Base-by-base conservation (phyloP, 148 eudicot species). In the Fagopyrum esculentum region DNA sequence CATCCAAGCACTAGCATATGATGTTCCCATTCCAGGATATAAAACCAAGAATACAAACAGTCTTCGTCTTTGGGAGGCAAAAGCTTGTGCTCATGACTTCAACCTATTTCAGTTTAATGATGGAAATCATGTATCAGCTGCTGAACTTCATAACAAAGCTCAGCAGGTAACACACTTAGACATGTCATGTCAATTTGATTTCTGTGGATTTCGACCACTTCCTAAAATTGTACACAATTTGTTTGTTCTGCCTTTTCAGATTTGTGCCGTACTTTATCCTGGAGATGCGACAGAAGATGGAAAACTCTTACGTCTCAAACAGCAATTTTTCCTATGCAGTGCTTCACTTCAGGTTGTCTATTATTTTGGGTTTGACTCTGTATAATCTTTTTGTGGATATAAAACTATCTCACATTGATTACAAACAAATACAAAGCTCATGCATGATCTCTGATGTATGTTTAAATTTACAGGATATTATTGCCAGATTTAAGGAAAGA, bases 41-140 rank as follows among this genome's bases (percentile, higher is more conserved):
- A 92, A 90, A 78, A 92, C 99, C 78, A 90, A 86, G 84, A 96
- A 92, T 80, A 96, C 98, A 49, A 96, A 85, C 57, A 96, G 95
- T 78, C 99, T 96, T 74, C 98, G 99, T 44, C 91, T 96, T 59
- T 96, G 99, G 99, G 99, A 92, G 81, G 99, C 99, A 72, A 96
- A 92, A 89, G 98, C 99, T 80, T 79, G 83, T 80, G 86, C 94
- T 49, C 82, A 75, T 76, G 97, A 95, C 81, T 87, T 95, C 56
- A 82, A 92, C 83, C 84, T 95, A 50, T 95, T 92, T 75, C 91
- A 89, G 73, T 92, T 95, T 77, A 95, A 95, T 82, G 99, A 95
- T 82, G 99, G 99, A 51, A 87, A 95, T 51, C 87, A 92, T 79
- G 93, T 90, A 84, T 81, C 94, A 76, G 96, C 99, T 77, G 83